Evolutionary conservation across 371 early-diverging fungal species (phyloP), one percentile per base, ranked within the genome.

Genomic region (Mortierella sp.): DNA sequence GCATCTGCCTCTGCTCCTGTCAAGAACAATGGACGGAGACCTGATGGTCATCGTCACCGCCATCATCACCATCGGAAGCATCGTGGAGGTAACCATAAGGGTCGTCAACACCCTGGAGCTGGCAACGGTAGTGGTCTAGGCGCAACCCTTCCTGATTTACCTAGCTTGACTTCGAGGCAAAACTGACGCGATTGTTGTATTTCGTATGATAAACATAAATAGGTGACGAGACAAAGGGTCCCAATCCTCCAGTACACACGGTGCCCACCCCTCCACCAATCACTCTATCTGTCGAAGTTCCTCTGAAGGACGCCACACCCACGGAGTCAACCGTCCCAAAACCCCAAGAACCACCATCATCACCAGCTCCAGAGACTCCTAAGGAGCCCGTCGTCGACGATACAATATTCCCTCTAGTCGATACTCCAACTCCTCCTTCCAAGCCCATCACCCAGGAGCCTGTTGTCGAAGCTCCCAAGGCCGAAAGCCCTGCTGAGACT

Each of bases 31-130:
- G 55, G n/a, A 8, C 55, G 10, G n/a, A 55, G 24, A n/a, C n/a
- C 55, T 0, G 55, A 24, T 4, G 38, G 65, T 24, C 24, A 24
- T 38, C 65, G 65, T 38, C 38, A 38, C 16, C 63, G 32, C 32
- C 65, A 65, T 35, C 41, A 65, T 35, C 65, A 65, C 38, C 65
- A 63, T 8, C 65, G 65, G 35, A 63, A 63, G 38, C 35, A 63
- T 6, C 38, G 32, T 35, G 65, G 21, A 16, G 65, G 21, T 3
- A 18, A 32, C 18, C 7, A 63, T 4, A 16, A 35, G 32, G 35
- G 65, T 3, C 29, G 27, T 29, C 27, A 10, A 11, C 65, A 35
- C 18, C 38, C 65, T 6, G 38, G 65, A 5, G 18, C 32, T 8
- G 4, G 29, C 5, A 29, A 58, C 12, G 29, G 29, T 0, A 58